phyloP scores from a whole-genome alignment of 2,329 filamentous ascomycete species.

The Orbilia oligospora region DNA sequence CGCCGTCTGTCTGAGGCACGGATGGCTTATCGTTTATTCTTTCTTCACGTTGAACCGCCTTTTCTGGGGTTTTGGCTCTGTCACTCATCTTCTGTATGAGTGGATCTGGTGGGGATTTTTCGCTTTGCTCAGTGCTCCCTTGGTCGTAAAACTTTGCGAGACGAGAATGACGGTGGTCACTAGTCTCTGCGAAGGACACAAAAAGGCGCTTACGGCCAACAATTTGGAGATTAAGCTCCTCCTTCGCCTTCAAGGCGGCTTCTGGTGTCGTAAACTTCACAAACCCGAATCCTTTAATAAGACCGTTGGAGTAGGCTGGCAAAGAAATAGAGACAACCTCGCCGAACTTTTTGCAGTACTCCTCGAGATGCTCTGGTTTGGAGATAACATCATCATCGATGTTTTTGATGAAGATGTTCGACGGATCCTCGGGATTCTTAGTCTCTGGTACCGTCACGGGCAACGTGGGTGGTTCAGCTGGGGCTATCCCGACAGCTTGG shows the following conservation, averaged over 20 bases:
- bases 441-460: conserved; percentile 63
- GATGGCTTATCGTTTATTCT: neutral
- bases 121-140: neutral
- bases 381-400: conserved; percentile 98
- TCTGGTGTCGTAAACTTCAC: conserved; percentile 96
- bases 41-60: neutral
- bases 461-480: conserved; percentile 14
- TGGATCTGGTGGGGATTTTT: conserved; percentile 25
- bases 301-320: conserved; percentile 87
- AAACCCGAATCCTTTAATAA: conserved; percentile 95
- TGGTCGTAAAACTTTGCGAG: conserved; percentile 62
- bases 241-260: conserved; percentile 85
- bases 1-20: conserved; percentile 19
- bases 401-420: conserved; percentile 99
- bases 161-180: conserved; percentile 63
- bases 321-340: conserved; percentile 96
- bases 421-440: conserved; percentile 63
- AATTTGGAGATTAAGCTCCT: conserved; percentile 84
- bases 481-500: conserved; percentile 5
- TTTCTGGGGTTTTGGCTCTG: neutral
- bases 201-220: conserved; percentile 64
- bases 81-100: neutral
- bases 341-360: conserved; percentile 92
- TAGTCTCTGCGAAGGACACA: conserved; percentile 63
- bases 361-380: conserved; percentile 84